Evolutionary conservation across 2,329 filamentous ascomycete genomes (phyloP).

Genomic region (Neofusicoccum kwambonambiense): DNA sequence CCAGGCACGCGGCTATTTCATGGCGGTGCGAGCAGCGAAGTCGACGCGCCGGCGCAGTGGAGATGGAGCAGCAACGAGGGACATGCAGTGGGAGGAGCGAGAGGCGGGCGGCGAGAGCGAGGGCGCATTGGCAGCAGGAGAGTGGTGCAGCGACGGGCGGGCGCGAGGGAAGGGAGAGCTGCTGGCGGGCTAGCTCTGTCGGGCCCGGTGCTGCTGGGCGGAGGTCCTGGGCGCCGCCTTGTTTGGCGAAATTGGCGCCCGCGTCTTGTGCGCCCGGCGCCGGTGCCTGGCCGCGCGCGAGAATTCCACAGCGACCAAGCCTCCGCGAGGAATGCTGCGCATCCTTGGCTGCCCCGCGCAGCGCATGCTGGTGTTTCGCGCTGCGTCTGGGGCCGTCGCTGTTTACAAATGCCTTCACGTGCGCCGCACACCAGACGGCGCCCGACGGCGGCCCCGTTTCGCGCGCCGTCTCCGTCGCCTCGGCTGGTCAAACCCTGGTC

Average conservation of each 20-base stretch:
- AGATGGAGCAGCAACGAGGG: background rate
- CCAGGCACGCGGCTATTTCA: conserved; percentile 1
- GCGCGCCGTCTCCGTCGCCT: background rate
- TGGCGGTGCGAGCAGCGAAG: background rate
- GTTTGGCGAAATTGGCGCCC: conserved; percentile 9
- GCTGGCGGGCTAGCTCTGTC: background rate
- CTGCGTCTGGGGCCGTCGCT: background rate
- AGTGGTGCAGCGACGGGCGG: background rate
- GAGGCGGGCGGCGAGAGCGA: background rate
- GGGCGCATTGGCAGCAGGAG: background rate
- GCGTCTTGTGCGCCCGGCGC: background rate
- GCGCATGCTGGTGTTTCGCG: background rate
- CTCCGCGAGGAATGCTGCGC: background rate
- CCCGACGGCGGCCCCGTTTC: background rate
- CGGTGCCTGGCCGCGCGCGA: background rate
- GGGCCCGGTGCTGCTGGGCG: background rate
- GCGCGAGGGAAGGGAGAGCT: background rate
- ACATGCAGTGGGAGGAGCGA: background rate
- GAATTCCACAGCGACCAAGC: background rate
- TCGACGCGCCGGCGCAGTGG: background rate
- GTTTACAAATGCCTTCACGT: background rate
- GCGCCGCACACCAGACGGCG: background rate
- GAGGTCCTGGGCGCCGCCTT: background rate
- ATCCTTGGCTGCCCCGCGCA: background rate
- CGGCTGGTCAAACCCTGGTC: background rate